phyloP scores from a whole-genome alignment of 2,329 filamentous ascomycete genomes.

The Domatiomyces globalis region DNA sequence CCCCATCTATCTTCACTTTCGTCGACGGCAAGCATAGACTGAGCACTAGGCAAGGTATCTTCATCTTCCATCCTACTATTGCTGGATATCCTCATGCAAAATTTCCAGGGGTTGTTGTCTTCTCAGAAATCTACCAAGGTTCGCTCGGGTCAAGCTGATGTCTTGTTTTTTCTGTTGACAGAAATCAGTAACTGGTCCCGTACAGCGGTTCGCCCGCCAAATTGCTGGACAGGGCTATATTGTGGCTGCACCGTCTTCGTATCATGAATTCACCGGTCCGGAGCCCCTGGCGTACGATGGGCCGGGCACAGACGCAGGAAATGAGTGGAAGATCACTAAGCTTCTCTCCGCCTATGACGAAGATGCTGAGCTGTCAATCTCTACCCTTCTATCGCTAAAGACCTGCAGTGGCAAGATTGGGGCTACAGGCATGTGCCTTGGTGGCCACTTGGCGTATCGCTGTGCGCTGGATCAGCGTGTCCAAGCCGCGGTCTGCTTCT shows the following conservation, averaged over 20 bases:
- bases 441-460: conserved; percentile 69
- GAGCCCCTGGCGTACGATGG: conserved; percentile 74
- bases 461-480: conserved; percentile 63
- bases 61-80: conserved; percentile 74
- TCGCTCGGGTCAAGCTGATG: conserved; percentile 10
- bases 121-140: conserved; percentile 96
- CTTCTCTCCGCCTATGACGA: conserved; percentile 74
- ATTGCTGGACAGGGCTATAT: conserved; percentile 91
- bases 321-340: conserved; percentile 73
- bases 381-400: conserved; percentile 54
- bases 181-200: conserved; percentile 66
- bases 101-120: conserved; percentile 77
- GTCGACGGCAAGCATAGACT: neutral
- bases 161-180: neutral
- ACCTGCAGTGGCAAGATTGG: conserved; percentile 74
- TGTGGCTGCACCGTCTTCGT: conserved; percentile 75
- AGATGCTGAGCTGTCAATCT: conserved; percentile 54
- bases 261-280: conserved; percentile 83
- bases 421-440: conserved; percentile 80
- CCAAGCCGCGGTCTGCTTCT: conserved; percentile 68
- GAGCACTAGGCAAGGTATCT: conserved; percentile 49
- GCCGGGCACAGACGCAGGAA: conserved; percentile 75
- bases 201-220: conserved; percentile 76
- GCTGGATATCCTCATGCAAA: conserved; percentile 76
- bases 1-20: conserved; percentile 5